Evolutionary conservation across 2,329 filamentous ascomycete species (phyloP), one percentile per base, ranked within the genome.

Genomic region (Cytospora schulzeri): DNA sequence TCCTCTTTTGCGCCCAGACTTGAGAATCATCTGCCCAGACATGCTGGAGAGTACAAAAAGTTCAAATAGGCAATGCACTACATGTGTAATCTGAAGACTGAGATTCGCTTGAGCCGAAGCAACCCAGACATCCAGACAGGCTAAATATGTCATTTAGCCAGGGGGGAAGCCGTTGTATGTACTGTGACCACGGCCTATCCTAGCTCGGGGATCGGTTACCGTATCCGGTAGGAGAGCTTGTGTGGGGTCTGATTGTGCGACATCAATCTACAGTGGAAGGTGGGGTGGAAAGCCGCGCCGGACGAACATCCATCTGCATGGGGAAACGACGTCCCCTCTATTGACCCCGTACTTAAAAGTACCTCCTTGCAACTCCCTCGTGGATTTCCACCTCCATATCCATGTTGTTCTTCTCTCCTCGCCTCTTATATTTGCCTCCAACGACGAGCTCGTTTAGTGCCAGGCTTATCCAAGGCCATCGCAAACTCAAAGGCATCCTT

Each of bases 211-310:
- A 54, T 41, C 22, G 38, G 38, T 56, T 62, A 50, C 60, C 60
- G 50, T 29, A 66, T 64, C 51, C 58, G 58, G 60, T 63, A 64
- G 60, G 64, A 66, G 56, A 64, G 60, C 60, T 62, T 51, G 52
- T 62, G 60, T 62, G 60, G 61, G 64, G 45, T 41, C 22, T 50
- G 59, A 62, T 31, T 56, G 51, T 26, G 50, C 14, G 15, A 55
- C 52, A 45, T 4, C 45, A 52, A 22, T 48, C 29, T 24, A 12
- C 22, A 50, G 14, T 15, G 41, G 52, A 57, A 56, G 56, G 62
- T 60, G 51, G 62, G 56, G 57, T 50, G 58, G 53, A 38, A 29
- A 28, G 22, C 60, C 12, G 55, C 31, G 19, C 45, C 48, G 33
- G 33, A 56, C 22, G 29, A 15, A 22, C 17, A 22, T 19, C 38